phyloP scores from a whole-genome alignment of 1,139 yeast genomes.

The Nakaseomyces delphensis region DNA sequence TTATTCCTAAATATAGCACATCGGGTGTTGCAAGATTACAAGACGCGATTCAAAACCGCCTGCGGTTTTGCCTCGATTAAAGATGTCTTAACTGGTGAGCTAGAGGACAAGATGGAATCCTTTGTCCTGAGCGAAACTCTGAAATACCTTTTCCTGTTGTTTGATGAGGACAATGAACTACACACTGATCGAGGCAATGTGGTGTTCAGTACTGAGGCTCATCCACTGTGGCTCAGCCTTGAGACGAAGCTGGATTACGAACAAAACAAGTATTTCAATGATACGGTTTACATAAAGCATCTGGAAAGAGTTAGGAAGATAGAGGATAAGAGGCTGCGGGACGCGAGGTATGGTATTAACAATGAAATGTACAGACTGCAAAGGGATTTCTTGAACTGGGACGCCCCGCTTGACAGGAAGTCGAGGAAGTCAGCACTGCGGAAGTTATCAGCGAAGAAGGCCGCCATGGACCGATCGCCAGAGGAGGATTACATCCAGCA shows the following conservation, averaged over 20 bases:
- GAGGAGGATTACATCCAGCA: background rate
- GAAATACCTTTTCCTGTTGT: conserved; percentile 72
- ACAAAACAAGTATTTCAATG: conserved; percentile 16
- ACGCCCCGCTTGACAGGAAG: background rate
- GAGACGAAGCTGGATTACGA: conserved; percentile 20
- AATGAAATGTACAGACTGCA: background rate
- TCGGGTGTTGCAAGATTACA: conserved; percentile 47
- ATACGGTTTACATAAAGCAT: conserved; percentile 15
- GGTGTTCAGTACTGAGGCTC: conserved; percentile 89
- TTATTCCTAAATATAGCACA: conserved; percentile 70
- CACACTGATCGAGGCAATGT: conserved; percentile 47
- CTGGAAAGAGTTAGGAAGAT: conserved; percentile 8
- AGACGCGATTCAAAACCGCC: conserved; percentile 42
- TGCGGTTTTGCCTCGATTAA: conserved; percentile 84
- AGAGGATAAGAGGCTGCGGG: conserved; percentile 6
- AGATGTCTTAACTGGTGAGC: conserved; percentile 53
- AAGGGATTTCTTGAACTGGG: background rate
- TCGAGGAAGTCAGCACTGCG: background rate
- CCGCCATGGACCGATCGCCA: background rate
- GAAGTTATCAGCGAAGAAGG: background rate
- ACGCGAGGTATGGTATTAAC: conserved; percentile 5
- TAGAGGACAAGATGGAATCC: conserved; percentile 74
- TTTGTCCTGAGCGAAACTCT: conserved; percentile 82
- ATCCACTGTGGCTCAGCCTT: conserved; percentile 63
- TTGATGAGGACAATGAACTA: conserved; percentile 56